Base-by-base conservation (phyloP, 805 yeast species). In the Candida tallmaniae region DNA sequence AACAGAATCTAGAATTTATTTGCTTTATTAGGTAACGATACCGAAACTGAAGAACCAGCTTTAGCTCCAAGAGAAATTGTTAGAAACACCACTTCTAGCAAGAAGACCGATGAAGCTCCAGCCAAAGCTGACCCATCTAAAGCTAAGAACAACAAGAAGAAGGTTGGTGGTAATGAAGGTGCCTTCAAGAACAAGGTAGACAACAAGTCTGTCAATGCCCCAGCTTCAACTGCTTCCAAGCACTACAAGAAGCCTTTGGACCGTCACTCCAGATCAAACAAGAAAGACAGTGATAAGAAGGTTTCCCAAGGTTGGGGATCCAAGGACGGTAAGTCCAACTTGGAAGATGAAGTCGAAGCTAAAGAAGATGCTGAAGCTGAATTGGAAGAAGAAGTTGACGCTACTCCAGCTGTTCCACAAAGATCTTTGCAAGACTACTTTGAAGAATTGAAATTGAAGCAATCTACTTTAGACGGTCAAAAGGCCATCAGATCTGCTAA, bases 291-390 rank as follows among this genome's bases (percentile, higher is more conserved):
- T 51, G 76, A 74, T 51, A 89, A 87, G 81, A 80, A 83, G 65
- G 74, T 82, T 56, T 76, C 73, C 63, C 81, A 80, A 68, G 89
- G 88, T 48, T 86, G 96, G 90, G 95, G 96, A 59, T 86, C 80
- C 58, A 78, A 81, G 65, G 68, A 71, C 54, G 67, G 71, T 55
- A 73, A 70, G 59, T 51, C 56, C 44, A 85, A 80, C 73, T 78
- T 73, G 60, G 83, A 69, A 48, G 84, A 76, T 49, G 87, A 79
- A 65, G 48, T 54, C 44, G 83, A 75, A 47, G 72, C 55, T 37
- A 53, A 43, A 22, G 62, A 55, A 38, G 70, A 65, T 40, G 59
- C 61, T 31, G 61, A 44, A 23, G 58, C 47, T 31, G 68, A 56
- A 43, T 71, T 62, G 37, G 76, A 68, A 42, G 76, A 58, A 41